Percentiles rank a stretch among this genome's conserved stretches.
phyloP scores from a whole-genome alignment of 2,329 filamentous ascomycete genomes.

The Penicillium verrucosum region DNA sequence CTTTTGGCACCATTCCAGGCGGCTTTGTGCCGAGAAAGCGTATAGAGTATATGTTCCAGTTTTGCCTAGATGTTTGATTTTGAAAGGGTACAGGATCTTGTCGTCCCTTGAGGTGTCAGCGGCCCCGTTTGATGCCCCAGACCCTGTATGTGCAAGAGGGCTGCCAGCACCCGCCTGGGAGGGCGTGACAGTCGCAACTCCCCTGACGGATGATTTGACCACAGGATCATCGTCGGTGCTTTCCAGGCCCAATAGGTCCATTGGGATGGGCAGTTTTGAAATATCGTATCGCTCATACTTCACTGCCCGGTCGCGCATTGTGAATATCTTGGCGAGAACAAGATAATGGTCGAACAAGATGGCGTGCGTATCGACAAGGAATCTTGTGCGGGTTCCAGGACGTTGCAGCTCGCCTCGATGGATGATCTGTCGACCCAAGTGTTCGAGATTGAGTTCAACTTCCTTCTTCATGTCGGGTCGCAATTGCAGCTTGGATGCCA shows the following conservation, averaged over 20 bases:
- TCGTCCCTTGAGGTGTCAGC: constrained; percentile 64
- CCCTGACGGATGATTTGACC: constrained; percentile 71
- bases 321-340: constrained; percentile 77
- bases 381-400: constrained; percentile 79
- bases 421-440: constrained; percentile 87
- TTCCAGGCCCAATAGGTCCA: constrained; percentile 91
- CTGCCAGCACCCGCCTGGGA: constrained; percentile 48
- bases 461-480: constrained; percentile 79
- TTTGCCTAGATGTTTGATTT: constrained; percentile 90
- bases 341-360: constrained; percentile 96
- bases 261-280: constrained; percentile 90
- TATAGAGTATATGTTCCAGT: constrained; percentile 85
- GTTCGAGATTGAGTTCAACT: constrained; percentile 83
- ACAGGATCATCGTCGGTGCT: constrained; percentile 90
- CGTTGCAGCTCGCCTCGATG: constrained; percentile 85
- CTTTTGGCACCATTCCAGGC: constrained; percentile 86
- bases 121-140: constrained; percentile 58
- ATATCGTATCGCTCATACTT: constrained; percentile 87
- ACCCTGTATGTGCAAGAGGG: constrained; percentile 60
- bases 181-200: constrained; percentile 60
- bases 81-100: constrained; percentile 88
- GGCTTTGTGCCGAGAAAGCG: constrained; percentile 69
- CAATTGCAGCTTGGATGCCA: constrained; percentile 77
- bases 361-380: constrained; percentile 93
- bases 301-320: constrained; percentile 65